phyloP scores from a whole-genome alignment of 1,139 yeast species.

The Ashbya aceris region DNA sequence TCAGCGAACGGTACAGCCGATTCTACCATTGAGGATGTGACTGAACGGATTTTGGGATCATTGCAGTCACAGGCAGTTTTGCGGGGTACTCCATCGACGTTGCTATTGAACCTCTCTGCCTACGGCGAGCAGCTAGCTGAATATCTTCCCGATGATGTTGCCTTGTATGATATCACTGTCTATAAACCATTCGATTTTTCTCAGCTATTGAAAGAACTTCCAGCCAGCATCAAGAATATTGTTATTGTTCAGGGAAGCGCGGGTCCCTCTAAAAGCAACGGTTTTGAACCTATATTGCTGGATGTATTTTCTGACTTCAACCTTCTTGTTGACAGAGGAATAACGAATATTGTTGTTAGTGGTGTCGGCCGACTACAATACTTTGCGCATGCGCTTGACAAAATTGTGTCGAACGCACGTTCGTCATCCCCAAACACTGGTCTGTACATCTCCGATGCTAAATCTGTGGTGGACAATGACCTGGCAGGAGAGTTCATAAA shows the following conservation, averaged over 20 bases:
- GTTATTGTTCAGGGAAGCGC: constrained; percentile 56
- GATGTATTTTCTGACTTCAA: constrained; percentile 61
- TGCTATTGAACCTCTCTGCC: constrained; percentile 56
- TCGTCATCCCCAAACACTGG: constrained; percentile 53
- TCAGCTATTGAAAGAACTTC: constrained; percentile 43
- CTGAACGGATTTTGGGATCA: too few relatives aligned
- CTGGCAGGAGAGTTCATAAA: constrained; percentile 22
- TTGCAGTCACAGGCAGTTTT: too few relatives aligned
- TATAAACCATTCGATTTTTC: constrained; percentile 64
- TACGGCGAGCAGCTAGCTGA: constrained; percentile 39
- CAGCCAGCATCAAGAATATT: constrained; percentile 47
- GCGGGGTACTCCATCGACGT: constrained; percentile 34
- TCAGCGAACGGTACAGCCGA: too few relatives aligned
- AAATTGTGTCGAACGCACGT: constrained; percentile 45
- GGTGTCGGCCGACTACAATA: constrained; percentile 53
- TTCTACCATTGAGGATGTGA: too few relatives aligned
- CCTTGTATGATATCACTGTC: constrained; percentile 49
- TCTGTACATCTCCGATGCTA: constrained; percentile 34
- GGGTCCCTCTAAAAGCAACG: constrained; percentile 32
- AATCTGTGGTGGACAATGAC: constrained; percentile 11
- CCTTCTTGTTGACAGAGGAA: constrained; percentile 39
- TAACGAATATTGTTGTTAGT: constrained; percentile 39
- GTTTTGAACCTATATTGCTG: constrained; percentile 58
- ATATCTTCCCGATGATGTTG: constrained; percentile 36
- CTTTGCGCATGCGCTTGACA: constrained; percentile 38